A percentile compares a stretch with the other conserved stretches of the same genome.
Conservation (phyloP, 768 basidiomycete genomes). For the Heimioporus sp. region DNA sequence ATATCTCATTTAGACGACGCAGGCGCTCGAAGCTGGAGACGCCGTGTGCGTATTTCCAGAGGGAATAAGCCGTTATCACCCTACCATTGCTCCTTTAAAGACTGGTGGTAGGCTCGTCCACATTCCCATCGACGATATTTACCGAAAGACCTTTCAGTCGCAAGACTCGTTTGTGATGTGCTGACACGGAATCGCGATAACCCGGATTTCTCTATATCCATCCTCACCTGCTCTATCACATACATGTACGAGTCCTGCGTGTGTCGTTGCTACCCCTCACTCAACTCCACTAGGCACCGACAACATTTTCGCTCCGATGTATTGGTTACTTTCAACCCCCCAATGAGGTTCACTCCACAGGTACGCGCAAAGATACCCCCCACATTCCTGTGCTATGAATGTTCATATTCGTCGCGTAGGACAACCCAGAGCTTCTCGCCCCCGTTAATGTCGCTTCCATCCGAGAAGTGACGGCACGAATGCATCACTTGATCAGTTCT, state of each 20-base stretch:
- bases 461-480: slow-evolving; percentile 54
- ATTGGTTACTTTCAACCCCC: slow-evolving; percentile 75
- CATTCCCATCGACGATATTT: background rate
- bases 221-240: slow-evolving; percentile 78
- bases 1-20: slow-evolving; percentile 11
- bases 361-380: slow-evolving; percentile 28
- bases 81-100: slow-evolving; percentile 83
- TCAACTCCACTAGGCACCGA: slow-evolving; percentile 55
- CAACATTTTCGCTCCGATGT: slow-evolving; percentile 89
- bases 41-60: slow-evolving; percentile 85
- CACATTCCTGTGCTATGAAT: background rate
- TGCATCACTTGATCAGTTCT: slow-evolving; percentile 68
- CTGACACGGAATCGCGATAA: slow-evolving; percentile 66
- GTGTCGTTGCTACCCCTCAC: background rate
- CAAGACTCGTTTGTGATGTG: slow-evolving; percentile 77
- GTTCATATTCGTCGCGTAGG: slow-evolving; percentile 34
- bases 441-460: slow-evolving; percentile 66
- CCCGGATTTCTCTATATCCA: slow-evolving; percentile 66
- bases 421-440: slow-evolving; percentile 66
- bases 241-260: slow-evolving; percentile 54
- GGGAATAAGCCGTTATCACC: slow-evolving; percentile 82
- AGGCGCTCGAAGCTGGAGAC: slow-evolving; percentile 77
- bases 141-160: slow-evolving; percentile 45
- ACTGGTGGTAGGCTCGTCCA: slow-evolving; percentile 64
- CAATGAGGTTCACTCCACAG: slow-evolving; percentile 64